Evolutionary conservation across 805 yeast species (phyloP).

Genomic region (Wickerhamomyces canadensis): DNA sequence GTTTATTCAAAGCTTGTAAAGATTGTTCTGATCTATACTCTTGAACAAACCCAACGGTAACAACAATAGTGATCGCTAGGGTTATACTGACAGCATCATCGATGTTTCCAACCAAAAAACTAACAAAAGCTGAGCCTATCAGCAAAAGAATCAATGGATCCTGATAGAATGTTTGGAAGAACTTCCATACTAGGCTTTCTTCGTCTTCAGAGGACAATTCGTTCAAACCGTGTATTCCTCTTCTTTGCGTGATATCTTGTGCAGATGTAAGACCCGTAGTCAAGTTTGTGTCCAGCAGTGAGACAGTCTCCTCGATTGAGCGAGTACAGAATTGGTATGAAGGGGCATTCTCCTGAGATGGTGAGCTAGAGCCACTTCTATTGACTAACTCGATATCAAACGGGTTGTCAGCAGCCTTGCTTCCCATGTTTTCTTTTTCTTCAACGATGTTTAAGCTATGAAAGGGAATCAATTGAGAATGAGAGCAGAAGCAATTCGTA

Average conservation of each 20-base stretch:
- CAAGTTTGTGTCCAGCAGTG: constrained; percentile 56
- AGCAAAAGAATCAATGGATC: constrained; percentile 87
- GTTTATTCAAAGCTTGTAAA: constrained; percentile 82
- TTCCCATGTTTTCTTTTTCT: neutral
- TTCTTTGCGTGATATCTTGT: constrained; percentile 68
- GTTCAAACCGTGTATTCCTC: constrained; percentile 74
- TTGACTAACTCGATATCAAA: constrained; percentile 22
- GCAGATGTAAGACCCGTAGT: constrained; percentile 55
- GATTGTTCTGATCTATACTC: constrained; percentile 95
- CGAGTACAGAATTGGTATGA: constrained; percentile 60
- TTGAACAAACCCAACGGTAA: constrained; percentile 95
- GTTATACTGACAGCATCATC: constrained; percentile 96
- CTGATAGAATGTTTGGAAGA: constrained; percentile 74
- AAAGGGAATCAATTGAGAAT: too few relatives aligned
- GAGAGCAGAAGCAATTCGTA: too few relatives aligned
- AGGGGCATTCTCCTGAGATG: constrained; percentile 40
- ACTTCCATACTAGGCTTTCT: constrained; percentile 65
- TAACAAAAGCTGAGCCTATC: constrained; percentile 83
- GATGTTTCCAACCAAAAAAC: constrained; percentile 90
- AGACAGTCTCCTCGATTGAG: constrained; percentile 60
- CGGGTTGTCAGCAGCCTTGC: constrained; percentile 26
- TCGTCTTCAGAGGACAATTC: constrained; percentile 75
- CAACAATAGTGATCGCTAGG: constrained; percentile 87
- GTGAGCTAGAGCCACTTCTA: constrained; percentile 15
- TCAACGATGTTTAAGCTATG: too few relatives aligned